Evolutionary conservation across 345 rosid species (phyloP).

Genomic region (Hevea brasiliensis): DNA sequence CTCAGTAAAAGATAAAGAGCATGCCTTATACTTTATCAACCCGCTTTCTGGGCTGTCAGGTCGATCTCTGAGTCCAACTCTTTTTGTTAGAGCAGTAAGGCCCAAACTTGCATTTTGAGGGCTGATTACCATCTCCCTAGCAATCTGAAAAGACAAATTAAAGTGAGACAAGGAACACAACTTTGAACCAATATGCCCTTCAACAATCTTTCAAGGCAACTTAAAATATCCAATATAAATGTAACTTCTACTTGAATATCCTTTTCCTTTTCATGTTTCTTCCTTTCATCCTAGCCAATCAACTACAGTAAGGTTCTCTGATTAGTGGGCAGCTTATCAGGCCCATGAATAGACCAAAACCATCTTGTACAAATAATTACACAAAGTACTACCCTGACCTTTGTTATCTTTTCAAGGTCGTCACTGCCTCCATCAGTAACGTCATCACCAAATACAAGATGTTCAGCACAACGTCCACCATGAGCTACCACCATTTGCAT

Average conservation of each 20-base stretch:
- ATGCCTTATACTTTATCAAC: conserved; percentile 82
- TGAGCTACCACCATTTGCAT: conserved; percentile 99
- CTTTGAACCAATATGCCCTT: conserved; percentile 11
- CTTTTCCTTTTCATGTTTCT: background rate
- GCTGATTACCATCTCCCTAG: conserved; percentile 96
- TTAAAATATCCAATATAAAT: background rate
- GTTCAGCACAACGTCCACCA: conserved; percentile 95
- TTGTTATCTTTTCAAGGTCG: conserved; percentile 88
- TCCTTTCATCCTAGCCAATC: background rate
- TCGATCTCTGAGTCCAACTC: conserved; percentile 69
- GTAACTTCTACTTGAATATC: background rate
- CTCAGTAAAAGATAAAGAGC: conserved; percentile 8
- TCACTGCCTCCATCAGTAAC: conserved; percentile 93
- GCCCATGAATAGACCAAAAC: background rate
- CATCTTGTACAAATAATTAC: background rate
- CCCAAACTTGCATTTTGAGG: conserved; percentile 88
- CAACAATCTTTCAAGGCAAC: background rate
- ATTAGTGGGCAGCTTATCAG: background rate
- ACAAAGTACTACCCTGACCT: conserved; percentile 40
- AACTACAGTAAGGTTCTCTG: background rate
- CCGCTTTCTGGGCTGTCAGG: conserved; percentile 75
- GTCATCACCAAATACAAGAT: conserved; percentile 76
- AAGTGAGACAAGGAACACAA: conserved; percentile 1
- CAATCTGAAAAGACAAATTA: conserved; percentile 56
- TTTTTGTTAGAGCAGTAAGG: conserved; percentile 64